Base-by-base conservation (phyloP, 257 asterid genomes). In the Datura wrightii region DNA sequence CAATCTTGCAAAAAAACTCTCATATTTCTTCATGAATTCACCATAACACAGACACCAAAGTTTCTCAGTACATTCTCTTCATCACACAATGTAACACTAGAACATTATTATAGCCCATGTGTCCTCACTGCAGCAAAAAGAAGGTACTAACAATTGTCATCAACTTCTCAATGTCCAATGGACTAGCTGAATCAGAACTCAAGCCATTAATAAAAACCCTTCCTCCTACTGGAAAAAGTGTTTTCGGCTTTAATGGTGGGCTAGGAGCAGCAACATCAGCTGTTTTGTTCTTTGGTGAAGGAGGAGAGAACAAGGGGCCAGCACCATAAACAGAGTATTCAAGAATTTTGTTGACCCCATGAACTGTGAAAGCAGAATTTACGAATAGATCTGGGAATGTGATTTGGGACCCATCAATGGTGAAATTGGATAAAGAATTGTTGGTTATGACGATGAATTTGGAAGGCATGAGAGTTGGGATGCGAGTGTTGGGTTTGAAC, bases 381-480 rank as follows among this genome's bases (percentile, higher is more conserved):
- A 82, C 83, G 34, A 87, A 91, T 3, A 92, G 53, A 62, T 94
- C 93, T 0, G 95, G 86, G 10, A 90, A 91, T 1, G 90, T 87
- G 83, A 94, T 78, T 5, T n/a, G 83, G 6, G 95, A 87, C 82
- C 62, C 93, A 83, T 94, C 93, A 48, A 94, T 48, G 15, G 91
- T 82, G 90, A 90, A 90, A 78, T 90, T 91, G 18, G 84, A 14
- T 8, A 84, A 58, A 1, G 97, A 89, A 60, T 85, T 92, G 87
- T 86, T 85, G 84, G 97, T 91, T 76, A 94, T 46, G 88, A 92
- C 74, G 50, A 94, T 86, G 93, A 36, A 90, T 15, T 90, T 94
- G 0, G 88, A 54, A 3, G 91, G 91, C 31, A 92, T 85, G 56
- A 94, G 94, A 16, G 97, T 94, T 0, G 97, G 97, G 87, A 94